Conservation (phyloP, 1,139 yeast species). For the Scheffersomyces segobiensis region DNA sequence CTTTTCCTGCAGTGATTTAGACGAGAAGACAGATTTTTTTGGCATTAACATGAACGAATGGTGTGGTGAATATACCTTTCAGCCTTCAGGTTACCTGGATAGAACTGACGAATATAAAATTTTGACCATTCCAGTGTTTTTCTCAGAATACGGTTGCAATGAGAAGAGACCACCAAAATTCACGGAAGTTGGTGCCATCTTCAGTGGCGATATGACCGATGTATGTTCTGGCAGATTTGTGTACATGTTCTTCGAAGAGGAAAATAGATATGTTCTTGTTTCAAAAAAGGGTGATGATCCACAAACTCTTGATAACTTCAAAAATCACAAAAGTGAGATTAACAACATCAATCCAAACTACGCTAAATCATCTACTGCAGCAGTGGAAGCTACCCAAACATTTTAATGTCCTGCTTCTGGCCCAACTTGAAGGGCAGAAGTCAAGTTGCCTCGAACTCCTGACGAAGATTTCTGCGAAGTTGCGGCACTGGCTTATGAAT, state of each 20-base stretch:
- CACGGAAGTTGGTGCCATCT: slow-evolving; percentile 66
- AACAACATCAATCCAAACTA: slow-evolving; percentile 36
- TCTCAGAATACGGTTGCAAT: slow-evolving; percentile 95
- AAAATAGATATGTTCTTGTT: slow-evolving; percentile 69
- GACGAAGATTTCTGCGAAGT: slow-evolving; percentile 61
- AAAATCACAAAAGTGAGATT: slow-evolving; percentile 53
- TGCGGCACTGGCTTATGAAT: slow-evolving; percentile 16
- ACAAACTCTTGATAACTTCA: slow-evolving; percentile 53
- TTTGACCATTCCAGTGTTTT: slow-evolving; percentile 78
- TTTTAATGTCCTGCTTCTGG: slow-evolving; percentile 46
- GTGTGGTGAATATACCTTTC: slow-evolving; percentile 78
- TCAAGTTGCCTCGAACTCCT: slow-evolving; percentile 67
- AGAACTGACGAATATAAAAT: slow-evolving; percentile 72
- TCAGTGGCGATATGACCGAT: slow-evolving; percentile 45
- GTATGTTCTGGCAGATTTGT: slow-evolving; percentile 65
- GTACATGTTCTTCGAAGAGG: slow-evolving; percentile 73
- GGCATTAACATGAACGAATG: slow-evolving; percentile 96
- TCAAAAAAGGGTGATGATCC: slow-evolving; percentile 44
- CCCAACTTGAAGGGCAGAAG: slow-evolving; percentile 23
- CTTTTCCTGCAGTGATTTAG: slow-evolving; percentile 72
- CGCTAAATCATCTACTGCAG: slow-evolving; percentile 15
- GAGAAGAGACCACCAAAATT: slow-evolving; percentile 64
- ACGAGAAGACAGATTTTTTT: slow-evolving; percentile 76
- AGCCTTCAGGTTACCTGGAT: slow-evolving; percentile 67
- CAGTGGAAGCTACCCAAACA: slow-evolving; percentile 12